These are phyloP conservation scores for Colletotrichum caudatum DNA, from an alignment of 2,329 filamentous ascomycete genomes.

Conservation along the genomic window DNA sequence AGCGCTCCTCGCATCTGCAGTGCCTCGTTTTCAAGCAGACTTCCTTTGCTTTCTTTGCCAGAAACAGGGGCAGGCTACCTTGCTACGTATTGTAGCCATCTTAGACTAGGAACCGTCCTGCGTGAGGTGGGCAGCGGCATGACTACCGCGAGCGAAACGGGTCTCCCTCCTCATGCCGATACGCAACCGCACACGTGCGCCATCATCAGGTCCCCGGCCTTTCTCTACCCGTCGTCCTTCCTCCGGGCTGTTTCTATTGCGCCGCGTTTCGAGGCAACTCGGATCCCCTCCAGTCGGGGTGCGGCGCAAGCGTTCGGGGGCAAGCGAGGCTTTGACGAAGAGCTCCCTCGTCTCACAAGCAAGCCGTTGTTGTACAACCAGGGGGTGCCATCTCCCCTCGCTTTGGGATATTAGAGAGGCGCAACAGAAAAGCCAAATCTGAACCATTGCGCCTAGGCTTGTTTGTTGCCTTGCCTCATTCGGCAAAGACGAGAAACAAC, in stretches of 20 bases:
- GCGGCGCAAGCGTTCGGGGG: not conserved
- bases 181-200: conserved; percentile 10
- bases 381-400: not conserved
- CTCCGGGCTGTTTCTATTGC: not conserved
- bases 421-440: conserved; percentile 16
- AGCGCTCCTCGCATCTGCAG: not conserved
- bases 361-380: conserved; percentile 9
- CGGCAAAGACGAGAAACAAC: not conserved
- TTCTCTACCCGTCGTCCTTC: not conserved
- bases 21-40: not conserved
- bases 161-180: conserved; percentile 26
- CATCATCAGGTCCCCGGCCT: not conserved
- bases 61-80: conserved; percentile 18
- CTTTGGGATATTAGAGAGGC: not conserved
- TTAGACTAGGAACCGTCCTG: conserved; percentile 25
- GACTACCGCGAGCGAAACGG: conserved; percentile 33
- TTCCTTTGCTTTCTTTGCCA: not conserved
- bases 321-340: not conserved
- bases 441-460: conserved; percentile 20
- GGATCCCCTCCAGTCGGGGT: not conserved
- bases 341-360: not conserved
- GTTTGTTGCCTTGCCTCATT: conserved; percentile 10
- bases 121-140: conserved; percentile 27
- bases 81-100: too few relatives aligned
- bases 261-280: conserved; percentile 5